Evolutionary conservation across 1,284 basidiomycete species (phyloP), one percentile per base, ranked within the genome.

Genomic region (Fomitopsis pinicola): DNA sequence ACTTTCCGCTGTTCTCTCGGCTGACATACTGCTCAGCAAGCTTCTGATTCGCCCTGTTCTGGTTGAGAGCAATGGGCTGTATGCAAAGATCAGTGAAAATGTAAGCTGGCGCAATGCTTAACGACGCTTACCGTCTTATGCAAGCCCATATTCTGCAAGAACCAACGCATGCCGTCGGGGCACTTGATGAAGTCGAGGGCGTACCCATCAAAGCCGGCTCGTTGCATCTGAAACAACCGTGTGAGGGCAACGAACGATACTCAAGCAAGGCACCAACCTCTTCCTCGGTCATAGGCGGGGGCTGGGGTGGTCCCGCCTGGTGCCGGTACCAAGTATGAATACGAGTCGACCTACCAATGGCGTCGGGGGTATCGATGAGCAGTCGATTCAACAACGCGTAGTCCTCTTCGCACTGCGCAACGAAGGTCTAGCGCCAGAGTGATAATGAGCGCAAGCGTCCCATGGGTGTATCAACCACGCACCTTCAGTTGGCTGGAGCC

Each of bases 351-450:
- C 79, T 78, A 7, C 87, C 82, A 3, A 89, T 71, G 1, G 78
- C 85, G 36, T 81, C 77, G 5, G 73, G 65, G 0, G 77, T 78
- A 68, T 90, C 88, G 67, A 91, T 89, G 65, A 94, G 81, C 36
- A 85, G 75, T 40, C 77, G 74, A 65, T 91, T 88, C 53, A 95
- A 76, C 0, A 79, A 76, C 59, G 89, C 80, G 61, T 93, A 93
- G 71, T 99, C 97, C 42, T 92, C 89, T 61, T 89, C 83, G 65
- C 86, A 89, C 72, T 96, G 91, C 40, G 89, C 88, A 3, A 99
- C 87, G 72, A 99, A 91, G 0, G 88, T 94, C 92, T 97, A 55
- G 14, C 36, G 38, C 17, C 14, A 3, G n/a, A 59, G 17, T 15
- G 3, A 7, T n/a, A 22, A 40, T 14, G 42, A 48, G 28, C 12